phyloP scores from a whole-genome alignment of 2,329 filamentous ascomycete species.

The Colletotrichum caudatum region DNA sequence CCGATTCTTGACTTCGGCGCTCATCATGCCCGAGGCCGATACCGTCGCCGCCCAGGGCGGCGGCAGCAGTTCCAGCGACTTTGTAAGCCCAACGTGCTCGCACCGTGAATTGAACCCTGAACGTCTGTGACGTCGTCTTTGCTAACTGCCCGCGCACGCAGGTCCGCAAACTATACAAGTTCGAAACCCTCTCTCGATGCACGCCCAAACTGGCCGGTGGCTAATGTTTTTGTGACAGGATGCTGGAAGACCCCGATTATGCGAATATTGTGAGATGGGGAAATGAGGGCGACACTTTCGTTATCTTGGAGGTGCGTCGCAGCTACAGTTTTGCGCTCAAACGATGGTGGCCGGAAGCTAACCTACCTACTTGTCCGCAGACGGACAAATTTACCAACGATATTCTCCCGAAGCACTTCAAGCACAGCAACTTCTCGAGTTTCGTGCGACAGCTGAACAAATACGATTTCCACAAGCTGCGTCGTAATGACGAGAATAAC shows the following conservation, averaged over 20 bases:
- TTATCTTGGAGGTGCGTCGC: constrained; percentile 87
- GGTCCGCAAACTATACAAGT: constrained; percentile 99
- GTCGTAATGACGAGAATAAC: constrained; percentile 88
- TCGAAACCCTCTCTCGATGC: constrained; percentile 53
- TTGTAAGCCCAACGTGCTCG: constrained; percentile 72
- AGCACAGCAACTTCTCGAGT: constrained; percentile 98
- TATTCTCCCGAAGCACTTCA: constrained; percentile 98
- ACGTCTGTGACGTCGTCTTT: constrained; percentile 30
- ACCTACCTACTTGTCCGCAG: constrained; percentile 59
- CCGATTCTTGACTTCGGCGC: constrained; percentile 31
- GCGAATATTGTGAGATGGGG: constrained; percentile 95
- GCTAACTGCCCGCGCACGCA: constrained; percentile 56
- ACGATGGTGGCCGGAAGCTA: constrained; percentile 2
- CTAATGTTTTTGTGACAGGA: constrained; percentile 67
- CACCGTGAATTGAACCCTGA: constrained; percentile 36
- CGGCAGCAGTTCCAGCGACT: constrained; percentile 91
- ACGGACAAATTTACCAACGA: constrained; percentile 98
- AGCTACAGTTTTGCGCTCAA: not conserved
- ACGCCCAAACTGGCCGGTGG: constrained; percentile 42
- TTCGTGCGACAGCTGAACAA: constrained; percentile 97
- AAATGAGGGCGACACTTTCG: constrained; percentile 93
- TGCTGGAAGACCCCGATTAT: constrained; percentile 96
- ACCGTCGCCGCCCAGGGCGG: constrained; percentile 56
- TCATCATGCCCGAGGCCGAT: constrained; percentile 53
- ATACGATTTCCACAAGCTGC: constrained; percentile 98